These are phyloP conservation scores for Plasmodium fragile DNA, from an alignment of 169 alveolate species.

Conservation along the genomic window DNA sequence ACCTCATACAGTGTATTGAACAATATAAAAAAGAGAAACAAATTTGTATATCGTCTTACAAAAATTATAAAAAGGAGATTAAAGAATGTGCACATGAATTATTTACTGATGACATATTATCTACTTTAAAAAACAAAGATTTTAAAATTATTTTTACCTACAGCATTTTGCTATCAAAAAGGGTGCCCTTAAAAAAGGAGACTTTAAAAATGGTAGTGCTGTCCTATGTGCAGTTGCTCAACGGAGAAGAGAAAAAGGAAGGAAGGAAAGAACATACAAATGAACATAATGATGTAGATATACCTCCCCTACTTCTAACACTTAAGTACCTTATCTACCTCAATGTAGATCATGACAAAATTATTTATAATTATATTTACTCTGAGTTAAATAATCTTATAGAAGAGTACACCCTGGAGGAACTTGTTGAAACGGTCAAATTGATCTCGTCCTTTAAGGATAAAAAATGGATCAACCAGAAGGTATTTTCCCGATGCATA, in stretches of 20 bases:
- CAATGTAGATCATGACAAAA: slow-evolving; percentile 42
- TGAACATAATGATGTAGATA: background rate
- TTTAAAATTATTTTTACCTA: slow-evolving; percentile 36
- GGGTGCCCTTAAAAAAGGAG: slow-evolving; percentile 17
- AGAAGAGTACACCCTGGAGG: slow-evolving; percentile 7
- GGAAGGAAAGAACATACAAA: background rate
- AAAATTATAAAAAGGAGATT: slow-evolving; percentile 47
- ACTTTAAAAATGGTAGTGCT: background rate
- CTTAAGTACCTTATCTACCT: slow-evolving; percentile 21
- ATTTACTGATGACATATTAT: slow-evolving; percentile 13
- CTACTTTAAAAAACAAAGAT: slow-evolving; percentile 17
- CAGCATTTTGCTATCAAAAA: slow-evolving; percentile 27
- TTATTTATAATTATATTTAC: slow-evolving; percentile 29
- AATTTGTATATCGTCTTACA: slow-evolving; percentile 7
- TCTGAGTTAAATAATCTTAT: slow-evolving; percentile 35
- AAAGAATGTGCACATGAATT: slow-evolving; percentile 10
- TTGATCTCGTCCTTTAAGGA: slow-evolving; percentile 49
- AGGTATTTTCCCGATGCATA: slow-evolving; percentile 38
- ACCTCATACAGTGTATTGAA: slow-evolving; percentile 35
- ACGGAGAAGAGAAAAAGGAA: slow-evolving; percentile 4
- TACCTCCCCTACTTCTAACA: background rate
- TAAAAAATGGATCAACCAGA: slow-evolving; percentile 56
- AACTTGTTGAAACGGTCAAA: slow-evolving; percentile 28
- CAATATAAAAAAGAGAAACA: slow-evolving; percentile 30
- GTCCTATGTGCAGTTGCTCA: background rate